phyloP scores from a whole-genome alignment of 495 filamentous ascomycete species.

The Umbilicaria muhlenbergii region DNA sequence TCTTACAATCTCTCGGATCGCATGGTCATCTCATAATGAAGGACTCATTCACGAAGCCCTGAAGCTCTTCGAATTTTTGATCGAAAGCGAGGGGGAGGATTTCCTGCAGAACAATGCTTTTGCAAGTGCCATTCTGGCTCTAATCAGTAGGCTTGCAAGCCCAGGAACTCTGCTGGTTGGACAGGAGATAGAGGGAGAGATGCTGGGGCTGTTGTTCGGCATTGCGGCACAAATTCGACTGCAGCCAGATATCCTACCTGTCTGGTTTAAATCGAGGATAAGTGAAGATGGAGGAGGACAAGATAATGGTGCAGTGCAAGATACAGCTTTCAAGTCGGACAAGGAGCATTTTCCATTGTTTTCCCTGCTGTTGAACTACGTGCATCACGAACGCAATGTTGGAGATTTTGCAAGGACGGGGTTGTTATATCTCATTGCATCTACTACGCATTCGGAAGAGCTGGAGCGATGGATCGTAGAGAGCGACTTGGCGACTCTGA shows the following conservation, averaged over 20 bases:
- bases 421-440: conserved; percentile 88
- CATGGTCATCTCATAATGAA: conserved; percentile 61
- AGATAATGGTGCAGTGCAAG: conserved; percentile 60
- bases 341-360: conserved; percentile 93
- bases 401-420: conserved; percentile 97
- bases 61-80: conserved; percentile 67
- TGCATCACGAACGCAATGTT: conserved; percentile 80
- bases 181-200: conserved; percentile 61
- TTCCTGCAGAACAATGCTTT: conserved; percentile 77
- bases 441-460: conserved; percentile 62
- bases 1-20: conserved; percentile 71
- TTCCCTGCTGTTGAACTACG: conserved; percentile 87
- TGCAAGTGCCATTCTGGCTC: conserved; percentile 64
- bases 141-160: conserved; percentile 48
- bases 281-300: conserved; percentile 32
- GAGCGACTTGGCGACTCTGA: conserved; percentile 88
- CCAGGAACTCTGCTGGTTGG: conserved; percentile 42
- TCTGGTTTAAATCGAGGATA: conserved; percentile 57
- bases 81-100: conserved; percentile 90
- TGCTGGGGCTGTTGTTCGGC: conserved; percentile 85
- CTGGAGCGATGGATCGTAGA: conserved; percentile 94
- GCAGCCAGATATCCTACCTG: conserved; percentile 65
- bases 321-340: conserved; percentile 26
- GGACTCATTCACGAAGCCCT: conserved; percentile 69
- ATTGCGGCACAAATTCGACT: conserved; percentile 88